Base-by-base conservation (phyloP, 1,284 basidiomycete species). In the Moesziomyces globuligerus region DNA sequence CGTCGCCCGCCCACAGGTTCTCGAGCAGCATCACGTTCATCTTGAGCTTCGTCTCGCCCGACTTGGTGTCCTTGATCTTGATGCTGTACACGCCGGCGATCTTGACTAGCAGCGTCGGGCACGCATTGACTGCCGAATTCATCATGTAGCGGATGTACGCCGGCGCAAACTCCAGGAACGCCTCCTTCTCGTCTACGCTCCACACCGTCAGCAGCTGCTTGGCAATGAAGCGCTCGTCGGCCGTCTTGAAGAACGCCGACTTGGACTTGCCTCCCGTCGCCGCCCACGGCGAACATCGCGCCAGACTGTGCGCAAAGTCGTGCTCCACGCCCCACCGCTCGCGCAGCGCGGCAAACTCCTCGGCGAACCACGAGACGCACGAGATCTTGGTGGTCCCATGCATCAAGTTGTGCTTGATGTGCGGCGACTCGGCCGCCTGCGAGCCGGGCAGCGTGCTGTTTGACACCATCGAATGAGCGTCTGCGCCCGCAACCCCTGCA, bases 281-380 rank as follows among this genome's bases (percentile, higher is more conserved):
- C 8, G 48, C 57, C 77, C 75, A 78, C 7, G 58, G 64, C 45
- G 65, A 58, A 39, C 66, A 79, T 21, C 75, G 61, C 32, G 74
- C 70, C 21, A 79, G 56, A 26, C 72, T 75, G 40, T 68, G 58
- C 11, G 65, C 70, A 39, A 73, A 79, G 51, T 74, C 75, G 45
- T 68, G 59, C 25, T 67, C 67, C 23, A 78, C 55, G 1, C 74
- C 76, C 77, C 77, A 79, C 32, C 52, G 51, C 28, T 66, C 53
- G 7, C 77, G 73, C 24, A 79, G 56, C 26, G 68, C 64, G 8
- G 71, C 65, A 64, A 79, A 79, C 39, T 78, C 75, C 40, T 74
- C 73, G n/a, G 77, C 77, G 38, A 78, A 78, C 77, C 77, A 79
- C 11, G 75, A 72, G 28, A 76, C 68, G 52, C 77, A 79, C 9